phyloP scores from a whole-genome alignment of 2,329 filamentous ascomycete genomes.

The Trichoderma pleuroti region DNA sequence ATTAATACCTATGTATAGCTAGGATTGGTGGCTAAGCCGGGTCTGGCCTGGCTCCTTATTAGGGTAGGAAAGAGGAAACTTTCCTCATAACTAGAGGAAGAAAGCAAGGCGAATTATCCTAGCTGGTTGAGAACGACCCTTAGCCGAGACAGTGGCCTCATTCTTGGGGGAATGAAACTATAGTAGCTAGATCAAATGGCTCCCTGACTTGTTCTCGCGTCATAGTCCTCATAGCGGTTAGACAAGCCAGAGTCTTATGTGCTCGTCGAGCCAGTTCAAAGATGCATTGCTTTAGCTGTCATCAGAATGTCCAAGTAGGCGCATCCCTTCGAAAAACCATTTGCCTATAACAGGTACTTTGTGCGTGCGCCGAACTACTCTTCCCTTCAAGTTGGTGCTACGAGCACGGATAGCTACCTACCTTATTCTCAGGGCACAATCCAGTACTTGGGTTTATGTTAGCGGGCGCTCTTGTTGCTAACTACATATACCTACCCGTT shows the following conservation, averaged over 20 bases:
- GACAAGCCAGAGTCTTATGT: background rate
- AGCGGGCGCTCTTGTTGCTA: background rate
- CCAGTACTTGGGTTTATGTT: background rate
- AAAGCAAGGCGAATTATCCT: background rate
- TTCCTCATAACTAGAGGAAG: too few relatives aligned
- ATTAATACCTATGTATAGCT: background rate
- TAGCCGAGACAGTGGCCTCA: background rate
- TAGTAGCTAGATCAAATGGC: background rate
- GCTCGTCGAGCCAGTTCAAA: background rate
- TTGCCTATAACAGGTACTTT: accelerated
- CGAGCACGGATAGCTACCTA: background rate
- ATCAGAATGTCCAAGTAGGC: background rate
- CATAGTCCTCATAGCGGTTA: background rate
- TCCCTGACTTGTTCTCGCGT: background rate
- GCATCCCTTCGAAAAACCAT: background rate
- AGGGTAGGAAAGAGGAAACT: too few relatives aligned
- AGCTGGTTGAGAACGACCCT: background rate
- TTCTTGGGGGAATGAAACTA: background rate
- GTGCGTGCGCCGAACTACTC: background rate
- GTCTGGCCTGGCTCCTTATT: background rate
- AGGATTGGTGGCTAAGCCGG: background rate
- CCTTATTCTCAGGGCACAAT: background rate
- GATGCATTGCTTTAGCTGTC: background rate
- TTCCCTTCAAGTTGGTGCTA: background rate
- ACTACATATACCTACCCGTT: too few relatives aligned